phyloP scores from a whole-genome alignment of 1,139 yeast species.

The Scheffersomyces titani region DNA sequence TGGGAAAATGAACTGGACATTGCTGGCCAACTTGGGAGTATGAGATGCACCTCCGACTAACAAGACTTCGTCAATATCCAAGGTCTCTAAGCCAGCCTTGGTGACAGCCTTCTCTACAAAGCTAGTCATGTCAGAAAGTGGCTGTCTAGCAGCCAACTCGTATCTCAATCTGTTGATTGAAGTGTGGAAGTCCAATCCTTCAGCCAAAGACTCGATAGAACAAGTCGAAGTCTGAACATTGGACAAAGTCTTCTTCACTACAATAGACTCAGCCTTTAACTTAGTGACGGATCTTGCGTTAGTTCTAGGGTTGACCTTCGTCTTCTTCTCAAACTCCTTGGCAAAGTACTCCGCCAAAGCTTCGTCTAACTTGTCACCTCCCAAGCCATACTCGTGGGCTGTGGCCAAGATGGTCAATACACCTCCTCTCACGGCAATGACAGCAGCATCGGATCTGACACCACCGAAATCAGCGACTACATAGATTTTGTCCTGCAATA shows the following conservation, averaged over 20 bases:
- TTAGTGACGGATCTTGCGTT: conserved; percentile 88
- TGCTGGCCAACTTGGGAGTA: conserved; percentile 86
- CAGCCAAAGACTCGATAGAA: conserved; percentile 93
- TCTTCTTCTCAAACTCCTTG: conserved; percentile 90
- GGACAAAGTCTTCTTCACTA: conserved; percentile 88
- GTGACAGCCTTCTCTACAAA: conserved; percentile 74
- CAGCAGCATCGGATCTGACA: conserved; percentile 94
- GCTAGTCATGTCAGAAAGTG: conserved; percentile 70
- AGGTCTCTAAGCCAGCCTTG: conserved; percentile 82
- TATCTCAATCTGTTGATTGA: conserved; percentile 92
- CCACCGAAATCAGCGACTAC: conserved; percentile 98
- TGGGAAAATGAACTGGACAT: conserved; percentile 75
- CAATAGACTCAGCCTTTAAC: conserved; percentile 78
- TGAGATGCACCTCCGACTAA: conserved; percentile 93
- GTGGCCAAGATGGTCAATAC: conserved; percentile 87
- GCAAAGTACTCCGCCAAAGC: conserved; percentile 83
- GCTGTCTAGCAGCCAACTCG: conserved; percentile 83
- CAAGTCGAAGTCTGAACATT: conserved; percentile 88
- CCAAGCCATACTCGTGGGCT: conserved; percentile 77
- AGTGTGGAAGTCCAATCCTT: conserved; percentile 91
- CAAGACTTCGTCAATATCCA: conserved; percentile 88
- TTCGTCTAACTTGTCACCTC: conserved; percentile 85
- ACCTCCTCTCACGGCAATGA: conserved; percentile 91
- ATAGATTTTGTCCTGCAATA: conserved; percentile 72
- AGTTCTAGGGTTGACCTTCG: conserved; percentile 75